phyloP scores from a whole-genome alignment of 2,329 filamentous ascomycete species.

The Aureobasidium vineae region DNA sequence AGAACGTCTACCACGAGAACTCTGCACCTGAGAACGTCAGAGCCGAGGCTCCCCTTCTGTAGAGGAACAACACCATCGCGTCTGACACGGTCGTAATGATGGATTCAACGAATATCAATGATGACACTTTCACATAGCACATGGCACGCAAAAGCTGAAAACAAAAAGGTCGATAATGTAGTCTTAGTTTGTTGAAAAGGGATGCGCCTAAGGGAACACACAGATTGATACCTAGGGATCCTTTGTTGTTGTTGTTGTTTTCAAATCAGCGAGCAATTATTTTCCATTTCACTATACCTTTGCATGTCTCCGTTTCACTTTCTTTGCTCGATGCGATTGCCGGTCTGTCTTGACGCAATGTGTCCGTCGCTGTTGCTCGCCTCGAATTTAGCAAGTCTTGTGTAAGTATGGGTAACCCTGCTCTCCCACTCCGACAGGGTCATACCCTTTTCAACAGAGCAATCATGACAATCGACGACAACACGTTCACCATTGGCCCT shows the following conservation, averaged over 20 bases:
- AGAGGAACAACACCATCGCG: background rate
- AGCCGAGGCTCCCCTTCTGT: constrained; percentile 21
- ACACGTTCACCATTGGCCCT: background rate
- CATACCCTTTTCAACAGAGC: background rate
- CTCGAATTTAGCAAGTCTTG: background rate
- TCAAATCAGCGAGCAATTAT: constrained; percentile 19
- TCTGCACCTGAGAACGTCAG: constrained; percentile 10
- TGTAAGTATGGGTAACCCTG: background rate
- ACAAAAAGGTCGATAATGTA: constrained; percentile 20
- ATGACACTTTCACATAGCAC: constrained; percentile 14
- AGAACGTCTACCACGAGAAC: constrained; percentile 23
- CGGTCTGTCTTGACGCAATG: background rate
- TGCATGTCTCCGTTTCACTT: background rate
- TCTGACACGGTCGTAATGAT: constrained; percentile 19
- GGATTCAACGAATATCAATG: constrained; percentile 19
- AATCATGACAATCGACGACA: background rate
- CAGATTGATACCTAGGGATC: constrained; percentile 19
- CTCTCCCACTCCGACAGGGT: background rate
- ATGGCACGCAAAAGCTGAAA: constrained; percentile 13
- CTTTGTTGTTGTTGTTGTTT: constrained; percentile 8
- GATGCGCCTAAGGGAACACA: constrained; percentile 6
- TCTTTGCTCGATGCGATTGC: background rate
- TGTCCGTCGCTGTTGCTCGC: background rate
- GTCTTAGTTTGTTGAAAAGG: constrained; percentile 10
- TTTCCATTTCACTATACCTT: background rate